Conservation (phyloP, 2,329 filamentous ascomycete genomes). For the Neospermospora avenae region DNA sequence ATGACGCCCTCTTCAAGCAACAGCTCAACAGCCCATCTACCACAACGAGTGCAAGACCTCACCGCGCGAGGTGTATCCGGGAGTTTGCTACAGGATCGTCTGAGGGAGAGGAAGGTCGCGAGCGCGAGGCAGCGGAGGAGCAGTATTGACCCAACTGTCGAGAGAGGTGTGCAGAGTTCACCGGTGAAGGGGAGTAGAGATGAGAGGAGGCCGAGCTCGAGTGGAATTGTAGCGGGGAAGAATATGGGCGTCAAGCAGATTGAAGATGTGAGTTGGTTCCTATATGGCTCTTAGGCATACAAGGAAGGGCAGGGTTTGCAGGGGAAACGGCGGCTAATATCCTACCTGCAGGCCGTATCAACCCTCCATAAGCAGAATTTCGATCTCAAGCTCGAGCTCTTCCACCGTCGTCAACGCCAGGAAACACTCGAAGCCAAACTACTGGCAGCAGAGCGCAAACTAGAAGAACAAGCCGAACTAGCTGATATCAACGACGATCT, state of each 20-base stretch:
- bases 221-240: conserved; percentile 38
- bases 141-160: conserved; percentile 24
- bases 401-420: conserved; percentile 64
- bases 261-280: conserved; percentile 51
- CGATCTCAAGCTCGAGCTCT: conserved; percentile 70
- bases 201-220: conserved; percentile 32
- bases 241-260: conserved; percentile 64
- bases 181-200: conserved; percentile 24
- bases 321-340: conserved; percentile 9
- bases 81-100: conserved; percentile 34
- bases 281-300: too few species aligned
- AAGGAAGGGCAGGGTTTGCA: not conserved
- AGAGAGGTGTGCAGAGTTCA: conserved; percentile 32
- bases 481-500: conserved; percentile 58
- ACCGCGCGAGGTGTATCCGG: conserved; percentile 10
- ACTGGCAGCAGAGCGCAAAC: conserved; percentile 46
- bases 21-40: conserved; percentile 18
- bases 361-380: conserved; percentile 74
- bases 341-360: conserved; percentile 52
- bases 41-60: conserved; percentile 5
- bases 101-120: conserved; percentile 36
- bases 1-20: conserved; percentile 28
- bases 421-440: conserved; percentile 55
- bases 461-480: conserved; percentile 45
- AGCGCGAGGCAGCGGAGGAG: conserved; percentile 25